Evolutionary conservation across 228 moss, liverwort and hornwort species (phyloP), one percentile per base, ranked within the genome.

Genomic region (Sphagnum magellanicum): DNA sequence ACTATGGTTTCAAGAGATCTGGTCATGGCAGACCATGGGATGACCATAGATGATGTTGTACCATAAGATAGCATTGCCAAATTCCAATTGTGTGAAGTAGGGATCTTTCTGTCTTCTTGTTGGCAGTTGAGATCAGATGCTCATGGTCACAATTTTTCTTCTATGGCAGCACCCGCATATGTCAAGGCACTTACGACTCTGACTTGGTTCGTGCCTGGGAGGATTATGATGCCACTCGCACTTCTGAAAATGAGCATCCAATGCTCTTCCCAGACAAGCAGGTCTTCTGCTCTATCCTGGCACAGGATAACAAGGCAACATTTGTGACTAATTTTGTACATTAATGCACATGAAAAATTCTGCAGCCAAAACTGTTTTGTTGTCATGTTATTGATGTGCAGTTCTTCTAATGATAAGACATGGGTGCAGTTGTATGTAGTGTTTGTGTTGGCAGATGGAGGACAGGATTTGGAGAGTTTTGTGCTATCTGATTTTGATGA

Each of bases 391-490:
- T 55, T 1, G 55, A 8, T 55, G 9, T 3, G 55, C 55, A 8
- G 55, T 55, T 55, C 55, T 55, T 55, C 12, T 61, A 47, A 67
- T 77, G 61, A 78, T 8, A 61, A 53, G 48, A 57, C 65, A 5
- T 71, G 15, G 75, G 76, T 73, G 67, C 93, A 98, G 98, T 77
- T 92, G 82, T 98, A 89, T 85, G 89, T 98, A 61, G 78, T 92
- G 51, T 94, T 94, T 81, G 86, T 92, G 64, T 78, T 98, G 64
- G 87, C 92, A 89, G 98, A 98, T 72, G 98, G 98, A 75, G 98
- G 98, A 15, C 84, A 62, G 57, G 90, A 98, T 77, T 86, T 98
- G 66, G 98, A 98, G 74, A 82, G 75, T 71, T 94, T 98, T 74
- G 74, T 83, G 66, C 72, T 98, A 8, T 81, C 78, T 15, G 73